Evolutionary conservation across 129 eudicot species (phyloP).

Genomic region (Sambucus nigra): DNA sequence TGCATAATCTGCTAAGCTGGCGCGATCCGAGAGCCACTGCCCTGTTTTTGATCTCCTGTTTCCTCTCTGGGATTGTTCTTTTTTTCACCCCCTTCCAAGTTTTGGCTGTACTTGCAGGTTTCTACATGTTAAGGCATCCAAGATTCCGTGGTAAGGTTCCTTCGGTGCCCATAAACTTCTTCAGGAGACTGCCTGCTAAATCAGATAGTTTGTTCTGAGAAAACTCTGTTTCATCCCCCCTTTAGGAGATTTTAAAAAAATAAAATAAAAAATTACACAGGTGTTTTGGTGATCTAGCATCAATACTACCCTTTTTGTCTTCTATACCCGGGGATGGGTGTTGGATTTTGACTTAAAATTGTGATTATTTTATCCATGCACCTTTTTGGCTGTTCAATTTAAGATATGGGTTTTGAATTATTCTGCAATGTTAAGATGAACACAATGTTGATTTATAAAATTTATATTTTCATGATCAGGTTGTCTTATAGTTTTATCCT

Average conservation of each 20-base stretch:
- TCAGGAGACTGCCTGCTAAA: conserved; percentile 49
- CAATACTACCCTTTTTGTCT: too few relatives aligned
- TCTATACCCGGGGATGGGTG: not conserved
- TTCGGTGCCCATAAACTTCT: conserved; percentile 31
- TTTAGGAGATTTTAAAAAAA: not conserved
- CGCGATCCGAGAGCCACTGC: conserved; percentile 60
- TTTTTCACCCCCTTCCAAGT: conserved; percentile 28
- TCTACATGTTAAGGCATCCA: conserved; percentile 47
- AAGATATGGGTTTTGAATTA: not conserved
- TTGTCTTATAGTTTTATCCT: too few relatives aligned
- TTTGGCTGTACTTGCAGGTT: conserved; percentile 20
- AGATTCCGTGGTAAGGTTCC: conserved; percentile 37
- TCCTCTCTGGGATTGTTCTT: conserved; percentile 27
- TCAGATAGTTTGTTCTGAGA: conserved; percentile 39
- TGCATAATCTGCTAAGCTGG: conserved; percentile 42
- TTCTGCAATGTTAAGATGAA: not conserved
- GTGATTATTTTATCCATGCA: not conserved
- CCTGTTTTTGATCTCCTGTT: conserved; percentile 33
- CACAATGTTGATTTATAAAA: not conserved
- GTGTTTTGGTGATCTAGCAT: too few relatives aligned
- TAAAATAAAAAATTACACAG: too few relatives aligned
- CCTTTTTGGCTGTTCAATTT: not conserved
- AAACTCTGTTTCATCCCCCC: not conserved
- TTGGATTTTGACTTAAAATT: not conserved
- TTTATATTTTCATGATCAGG: not conserved